Evolutionary conservation across 2,329 filamentous ascomycete genomes (phyloP), one percentile per base, ranked within the genome.

Genomic region (Orbilia blumenaviensis): DNA sequence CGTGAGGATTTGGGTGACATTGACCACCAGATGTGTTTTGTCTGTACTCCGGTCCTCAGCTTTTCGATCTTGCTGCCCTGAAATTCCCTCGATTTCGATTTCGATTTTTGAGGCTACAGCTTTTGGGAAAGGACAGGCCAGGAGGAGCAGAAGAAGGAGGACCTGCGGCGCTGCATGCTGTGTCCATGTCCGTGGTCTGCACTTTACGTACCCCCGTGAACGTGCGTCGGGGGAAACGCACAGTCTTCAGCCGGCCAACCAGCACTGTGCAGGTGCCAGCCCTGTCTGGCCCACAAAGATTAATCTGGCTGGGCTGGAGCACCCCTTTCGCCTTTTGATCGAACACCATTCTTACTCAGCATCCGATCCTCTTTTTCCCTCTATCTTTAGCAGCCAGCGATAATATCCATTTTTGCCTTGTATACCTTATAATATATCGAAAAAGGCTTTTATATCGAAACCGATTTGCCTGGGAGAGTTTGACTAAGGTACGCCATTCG

Each of bases 401-500:
- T 38, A 56, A 56, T 56, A 56, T 8, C 52, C 18, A 56, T 56
- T 56, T 38, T 56, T 18, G 18, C 52, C 52, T 27, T 25, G 29
- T 16, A 38, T 36, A 56, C n/a, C n/a, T n/a, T n/a, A n/a, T n/a
- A n/a, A n/a, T n/a, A n/a, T n/a, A n/a, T n/a, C n/a, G n/a, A n/a
- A n/a, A n/a, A n/a, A n/a, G 12, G 21, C 18, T 36, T 21, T 56
- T 56, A 56, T 56, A 56, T 56, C 52, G 18, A 36, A 38, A 21
- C 21, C 16, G 16, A 14, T 56, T 56, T 56, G 52, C 32, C 52
- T 23, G 14, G 32, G 52, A 38, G 32, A 38, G 52, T 56, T 38
- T 56, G 52, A 62, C 27, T 46, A 71, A 71, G 66, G 56, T 71
- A 63, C 56, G 54, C 41, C 32, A 60, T 60, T 69, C 54, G 54